Conservation (phyloP, 352 stramenopile species). For the Phytophthora palmivora region DNA sequence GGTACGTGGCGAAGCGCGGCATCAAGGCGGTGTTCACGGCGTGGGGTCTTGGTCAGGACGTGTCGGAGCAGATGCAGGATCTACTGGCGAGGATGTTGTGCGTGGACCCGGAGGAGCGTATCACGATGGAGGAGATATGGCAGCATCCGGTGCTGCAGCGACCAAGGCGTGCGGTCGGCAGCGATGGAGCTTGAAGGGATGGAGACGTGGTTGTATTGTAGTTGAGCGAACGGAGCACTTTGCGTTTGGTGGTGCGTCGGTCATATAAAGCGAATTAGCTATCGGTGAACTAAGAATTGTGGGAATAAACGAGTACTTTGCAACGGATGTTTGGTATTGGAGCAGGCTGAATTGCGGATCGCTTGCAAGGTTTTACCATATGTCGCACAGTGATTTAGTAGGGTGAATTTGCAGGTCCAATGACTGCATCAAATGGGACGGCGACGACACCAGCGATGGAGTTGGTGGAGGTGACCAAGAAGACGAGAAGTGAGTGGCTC, state of each 20-base stretch:
- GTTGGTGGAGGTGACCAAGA: conserved; percentile 41
- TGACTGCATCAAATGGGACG: too few species aligned
- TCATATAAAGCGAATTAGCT: conserved; percentile 21
- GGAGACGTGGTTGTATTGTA: conserved; percentile 12
- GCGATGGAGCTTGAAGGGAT: neutral
- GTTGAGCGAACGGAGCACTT: conserved; percentile 1
- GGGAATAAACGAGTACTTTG: conserved; percentile 11
- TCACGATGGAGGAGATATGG: conserved; percentile 69
- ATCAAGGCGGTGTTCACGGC: conserved; percentile 77
- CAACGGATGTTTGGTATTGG: too few species aligned
- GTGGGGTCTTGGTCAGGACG: conserved; percentile 53
- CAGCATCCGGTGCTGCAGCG: conserved; percentile 61
- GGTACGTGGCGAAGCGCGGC: conserved; percentile 80
- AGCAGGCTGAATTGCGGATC: too few species aligned
- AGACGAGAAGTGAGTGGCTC: conserved; percentile 36
- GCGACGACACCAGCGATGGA: conserved; percentile 15
- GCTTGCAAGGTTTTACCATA: too few species aligned
- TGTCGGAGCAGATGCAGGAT: conserved; percentile 68
- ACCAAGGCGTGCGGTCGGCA: conserved; percentile 8
- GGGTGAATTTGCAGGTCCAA: too few species aligned
- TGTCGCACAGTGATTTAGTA: too few species aligned
- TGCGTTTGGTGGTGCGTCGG: too few species aligned
- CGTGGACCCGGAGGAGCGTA: conserved; percentile 61
- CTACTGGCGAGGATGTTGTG: conserved; percentile 81
- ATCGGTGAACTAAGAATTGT: conserved; percentile 20